phyloP scores from a whole-genome alignment of 768 basidiomycete species.

The Amanita inopinata region DNA sequence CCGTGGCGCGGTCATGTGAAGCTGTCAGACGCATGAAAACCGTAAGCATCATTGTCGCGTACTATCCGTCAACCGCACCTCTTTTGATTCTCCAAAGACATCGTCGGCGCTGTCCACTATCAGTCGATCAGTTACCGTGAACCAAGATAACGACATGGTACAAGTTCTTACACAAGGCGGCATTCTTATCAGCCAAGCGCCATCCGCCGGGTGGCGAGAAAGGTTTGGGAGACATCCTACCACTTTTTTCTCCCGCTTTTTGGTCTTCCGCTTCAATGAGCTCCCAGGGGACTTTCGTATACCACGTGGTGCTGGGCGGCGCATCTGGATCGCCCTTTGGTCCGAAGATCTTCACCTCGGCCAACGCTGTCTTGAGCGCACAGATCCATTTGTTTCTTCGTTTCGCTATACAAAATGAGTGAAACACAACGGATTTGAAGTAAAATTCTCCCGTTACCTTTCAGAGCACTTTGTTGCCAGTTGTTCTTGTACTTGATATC shows the following conservation, averaged over 20 bases:
- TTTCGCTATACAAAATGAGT: slow-evolving; percentile 33
- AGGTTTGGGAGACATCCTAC: slow-evolving; percentile 17
- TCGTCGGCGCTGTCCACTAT: slow-evolving; percentile 31
- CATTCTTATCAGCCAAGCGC: slow-evolving; percentile 42
- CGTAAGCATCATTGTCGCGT: slow-evolving; percentile 1
- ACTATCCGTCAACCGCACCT: slow-evolving; percentile 14
- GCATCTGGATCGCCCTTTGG: slow-evolving; percentile 48
- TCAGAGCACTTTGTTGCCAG: slow-evolving; percentile 69
- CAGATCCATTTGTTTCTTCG: slow-evolving; percentile 91
- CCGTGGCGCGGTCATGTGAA: slow-evolving; percentile 26
- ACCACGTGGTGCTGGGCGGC: slow-evolving; percentile 43
- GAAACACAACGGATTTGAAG: slow-evolving; percentile 10
- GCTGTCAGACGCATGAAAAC: slow-evolving; percentile 16
- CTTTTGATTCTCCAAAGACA: slow-evolving; percentile 33
- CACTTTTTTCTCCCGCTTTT: slow-evolving; percentile 17
- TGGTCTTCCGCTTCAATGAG: slow-evolving; percentile 35
- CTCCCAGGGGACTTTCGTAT: slow-evolving; percentile 71
- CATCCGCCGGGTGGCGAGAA: slow-evolving; percentile 31
- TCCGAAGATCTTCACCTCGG: slow-evolving; percentile 63
- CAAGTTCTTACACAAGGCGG: slow-evolving; percentile 33
- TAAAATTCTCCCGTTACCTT: slow-evolving; percentile 28
- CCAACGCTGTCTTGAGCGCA: slow-evolving; percentile 65
- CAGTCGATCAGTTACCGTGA: background rate
- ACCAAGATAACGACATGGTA: background rate
- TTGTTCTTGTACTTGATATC: slow-evolving; percentile 89